A percentile compares a stretch with the other conserved stretches of the same genome.
Evolutionary conservation across 2,329 filamentous ascomycete species (phyloP).

Genomic region (Botrytis fragariae): DNA sequence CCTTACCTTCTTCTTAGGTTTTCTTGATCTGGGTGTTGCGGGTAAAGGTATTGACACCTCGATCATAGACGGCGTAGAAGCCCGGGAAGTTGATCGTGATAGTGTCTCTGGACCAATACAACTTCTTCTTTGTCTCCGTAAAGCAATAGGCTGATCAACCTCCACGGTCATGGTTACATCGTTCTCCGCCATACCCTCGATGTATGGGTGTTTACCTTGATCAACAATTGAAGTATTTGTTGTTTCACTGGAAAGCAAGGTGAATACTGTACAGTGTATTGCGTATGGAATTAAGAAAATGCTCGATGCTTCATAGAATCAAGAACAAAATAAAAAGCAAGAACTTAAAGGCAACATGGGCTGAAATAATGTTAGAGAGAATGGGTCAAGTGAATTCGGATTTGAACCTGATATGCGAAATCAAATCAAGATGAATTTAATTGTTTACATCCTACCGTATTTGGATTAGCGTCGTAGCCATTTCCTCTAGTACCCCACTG

Average conservation of each 20-base stretch:
- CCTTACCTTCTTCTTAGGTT: constrained; percentile 51
- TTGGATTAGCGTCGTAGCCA: neutral
- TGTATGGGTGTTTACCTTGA: neutral
- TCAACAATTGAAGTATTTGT: neutral
- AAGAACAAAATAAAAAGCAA: neutral
- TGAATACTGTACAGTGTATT: neutral
- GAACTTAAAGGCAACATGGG: neutral
- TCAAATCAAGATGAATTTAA: constrained; percentile 13
- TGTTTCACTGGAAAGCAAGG: neutral
- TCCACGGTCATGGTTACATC: constrained; percentile 39
- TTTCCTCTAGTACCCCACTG: neutral
- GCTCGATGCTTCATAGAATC: neutral
- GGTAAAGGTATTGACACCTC: constrained; percentile 35
- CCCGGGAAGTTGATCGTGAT: constrained; percentile 25
- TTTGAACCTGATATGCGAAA: neutral
- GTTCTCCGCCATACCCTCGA: constrained; percentile 16
- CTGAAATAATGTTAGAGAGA: neutral
- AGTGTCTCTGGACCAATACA: constrained; percentile 32
- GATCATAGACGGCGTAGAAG: constrained; percentile 24
- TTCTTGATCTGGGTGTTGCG: constrained; percentile 32
- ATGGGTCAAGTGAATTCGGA: neutral
- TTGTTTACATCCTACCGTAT: constrained; percentile 17
- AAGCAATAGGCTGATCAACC: constrained; percentile 51
- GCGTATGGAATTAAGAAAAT: neutral
- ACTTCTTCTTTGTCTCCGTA: constrained; percentile 53